These are phyloP conservation scores for Jamesozyma lodderae DNA, from an alignment of 805 yeast species.

Conservation along the genomic window DNA sequence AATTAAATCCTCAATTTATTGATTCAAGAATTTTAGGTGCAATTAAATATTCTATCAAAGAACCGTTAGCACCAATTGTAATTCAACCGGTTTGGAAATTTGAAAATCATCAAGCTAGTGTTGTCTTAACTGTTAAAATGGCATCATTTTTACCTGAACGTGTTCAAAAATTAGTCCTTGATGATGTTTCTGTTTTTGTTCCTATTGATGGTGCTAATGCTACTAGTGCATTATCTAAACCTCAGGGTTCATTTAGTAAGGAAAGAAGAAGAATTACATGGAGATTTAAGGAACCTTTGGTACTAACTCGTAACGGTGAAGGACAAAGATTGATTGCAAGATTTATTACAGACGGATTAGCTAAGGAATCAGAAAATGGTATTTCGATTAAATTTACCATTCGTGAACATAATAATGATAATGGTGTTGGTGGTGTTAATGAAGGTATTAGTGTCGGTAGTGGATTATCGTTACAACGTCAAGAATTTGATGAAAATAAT, in stretches of 20 bases:
- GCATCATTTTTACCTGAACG: constrained; percentile 29
- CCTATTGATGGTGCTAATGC: constrained; percentile 57
- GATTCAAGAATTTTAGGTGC: constrained; percentile 68
- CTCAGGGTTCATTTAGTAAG: constrained; percentile 82
- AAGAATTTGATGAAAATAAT: constrained; percentile 31
- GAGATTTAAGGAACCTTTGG: constrained; percentile 47
- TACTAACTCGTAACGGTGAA: constrained; percentile 35
- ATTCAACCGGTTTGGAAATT: constrained; percentile 85
- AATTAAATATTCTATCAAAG: constrained; percentile 57
- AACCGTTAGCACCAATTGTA: constrained; percentile 52
- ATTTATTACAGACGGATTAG: constrained; percentile 66
- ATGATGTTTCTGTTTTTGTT: constrained; percentile 36
- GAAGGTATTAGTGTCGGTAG: constrained; percentile 39
- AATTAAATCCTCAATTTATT: constrained; percentile 41
- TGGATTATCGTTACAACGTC: constrained; percentile 33
- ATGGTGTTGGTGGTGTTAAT: constrained; percentile 10
- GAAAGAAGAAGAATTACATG: constrained; percentile 83
- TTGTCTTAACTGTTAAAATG: constrained; percentile 56
- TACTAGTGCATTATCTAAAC: constrained; percentile 75
- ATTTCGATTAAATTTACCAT: constrained; percentile 59
- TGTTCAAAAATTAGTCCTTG: constrained; percentile 27
- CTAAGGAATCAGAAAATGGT: constrained; percentile 66
- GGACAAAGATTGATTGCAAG: constrained; percentile 70
- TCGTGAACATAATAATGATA: constrained; percentile 16
- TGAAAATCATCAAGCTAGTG: constrained; percentile 76